These are phyloP conservation scores for Linderniella brevidens DNA, from an alignment of 257 asterid genomes.

Conservation along the genomic window DNA sequence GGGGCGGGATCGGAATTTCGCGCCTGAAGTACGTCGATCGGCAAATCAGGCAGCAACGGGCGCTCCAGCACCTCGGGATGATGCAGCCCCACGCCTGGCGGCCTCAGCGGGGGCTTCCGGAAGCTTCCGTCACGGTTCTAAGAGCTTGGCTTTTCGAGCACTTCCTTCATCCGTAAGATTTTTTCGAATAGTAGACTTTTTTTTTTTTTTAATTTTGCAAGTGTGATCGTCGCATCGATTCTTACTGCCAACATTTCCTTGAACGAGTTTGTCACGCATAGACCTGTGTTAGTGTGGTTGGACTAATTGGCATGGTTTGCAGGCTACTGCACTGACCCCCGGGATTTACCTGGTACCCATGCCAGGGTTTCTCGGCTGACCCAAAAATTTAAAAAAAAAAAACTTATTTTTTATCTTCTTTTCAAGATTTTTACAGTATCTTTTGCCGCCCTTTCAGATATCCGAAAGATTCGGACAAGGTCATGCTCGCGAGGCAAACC, in stretches of 20 bases:
- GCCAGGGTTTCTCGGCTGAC: no score
- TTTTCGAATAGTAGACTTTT: not conserved
- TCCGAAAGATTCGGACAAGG: conserved; percentile 83
- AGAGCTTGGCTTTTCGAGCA: conserved; percentile 97
- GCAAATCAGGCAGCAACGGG: conserved; percentile 63
- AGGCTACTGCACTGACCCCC: no score
- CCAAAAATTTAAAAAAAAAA: no score
- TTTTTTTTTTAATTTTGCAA: no score
- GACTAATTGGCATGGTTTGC: no score
- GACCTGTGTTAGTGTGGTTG: no score
- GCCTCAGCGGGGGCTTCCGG: conserved; percentile 88
- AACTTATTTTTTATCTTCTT: no score
- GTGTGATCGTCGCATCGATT: no score
- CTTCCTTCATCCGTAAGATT: conserved; percentile 71
- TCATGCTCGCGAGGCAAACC: conserved; percentile 80
- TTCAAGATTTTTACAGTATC: no score
- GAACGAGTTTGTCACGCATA: no score
- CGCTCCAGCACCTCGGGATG: conserved; percentile 76
- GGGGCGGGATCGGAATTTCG: conserved; percentile 42
- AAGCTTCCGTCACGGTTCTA: conserved; percentile 54
- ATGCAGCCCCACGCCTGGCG: conserved; percentile 89
- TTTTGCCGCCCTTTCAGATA: conserved; percentile 28
- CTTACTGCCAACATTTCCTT: no score
- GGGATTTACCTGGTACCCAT: no score
- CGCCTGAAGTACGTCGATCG: conserved; percentile 65